Base-by-base conservation (phyloP, 2,329 filamentous ascomycete genomes). In the Madurella fahalii region DNA sequence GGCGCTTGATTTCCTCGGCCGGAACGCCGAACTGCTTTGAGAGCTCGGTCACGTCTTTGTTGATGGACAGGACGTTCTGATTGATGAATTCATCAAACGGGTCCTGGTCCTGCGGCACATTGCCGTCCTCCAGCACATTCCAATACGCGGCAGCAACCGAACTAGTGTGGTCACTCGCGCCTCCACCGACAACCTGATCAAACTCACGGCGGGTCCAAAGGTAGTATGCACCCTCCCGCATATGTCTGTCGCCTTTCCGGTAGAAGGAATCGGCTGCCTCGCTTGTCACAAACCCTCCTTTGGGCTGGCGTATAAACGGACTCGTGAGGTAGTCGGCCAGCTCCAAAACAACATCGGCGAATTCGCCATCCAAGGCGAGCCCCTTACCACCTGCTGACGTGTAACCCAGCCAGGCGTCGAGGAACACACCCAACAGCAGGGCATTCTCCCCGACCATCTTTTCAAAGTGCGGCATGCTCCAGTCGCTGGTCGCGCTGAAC, bases 371-470 rank as follows among this genome's bases (percentile, higher is more conserved):
- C 47, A 80, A 49, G 9, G 50, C 18, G 17, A 61, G n/a, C 20
- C 13, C 37, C 20, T 30, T 42, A 9, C 37, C 46, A 20, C 8
- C 30, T 3, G 18, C 52, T 5, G 32, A 25, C 13, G 53, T 42
- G 40, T 31, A n/a, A 9, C 53, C 52, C 20, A 90, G 78, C 77
- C 92, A 97, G 0, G 89, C 92, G 65, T 96, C 91, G 7, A 95
- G 78, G 64, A 94, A 97, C 7, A 94, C 78, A 20, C 86, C 81
- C 2, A 99, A 74, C 1, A 97, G 78, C 62, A 96, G 86, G 0
- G 89, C 86, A 65, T 99, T 95, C 67, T 97, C 94, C 52, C 90
- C 91, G 9, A 96, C 81, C 81, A 97, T 91, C 75, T 97, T 97
- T 74, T 99, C 94, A 64, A 97, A 99, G 69, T 96, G 92, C 11